Conservation (phyloP, 371 early-diverging fungal genomes). For the Lichtheimia ramosa region DNA sequence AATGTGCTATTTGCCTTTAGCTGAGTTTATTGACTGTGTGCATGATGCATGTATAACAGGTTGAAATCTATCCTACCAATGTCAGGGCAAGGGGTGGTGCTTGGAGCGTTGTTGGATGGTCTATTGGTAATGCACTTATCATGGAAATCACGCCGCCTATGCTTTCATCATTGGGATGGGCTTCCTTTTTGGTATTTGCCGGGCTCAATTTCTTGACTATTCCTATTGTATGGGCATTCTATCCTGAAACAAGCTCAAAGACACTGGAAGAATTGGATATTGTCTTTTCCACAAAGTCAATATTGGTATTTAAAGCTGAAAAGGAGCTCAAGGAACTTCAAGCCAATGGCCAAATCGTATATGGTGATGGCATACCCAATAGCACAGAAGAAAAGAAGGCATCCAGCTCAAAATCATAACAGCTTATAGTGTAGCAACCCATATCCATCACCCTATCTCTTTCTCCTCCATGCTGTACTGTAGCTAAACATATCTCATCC, state of each 20-base stretch:
- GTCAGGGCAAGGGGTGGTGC: conserved; percentile 45
- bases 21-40: too few species aligned
- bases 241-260: conserved; percentile 37
- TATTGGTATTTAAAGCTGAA: conserved; percentile 36
- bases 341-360: too few species aligned
- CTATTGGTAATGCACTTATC: conserved; percentile 34
- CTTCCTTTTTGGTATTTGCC: conserved; percentile 37
- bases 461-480: too few species aligned
- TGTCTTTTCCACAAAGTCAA: conserved; percentile 34
- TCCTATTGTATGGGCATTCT: conserved; percentile 29
- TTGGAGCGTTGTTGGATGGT: conserved; percentile 42
- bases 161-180: conserved; percentile 12
- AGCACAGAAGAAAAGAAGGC: too few species aligned
- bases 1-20: background rate
- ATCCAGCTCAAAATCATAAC: too few species aligned
- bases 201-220: conserved; percentile 33
- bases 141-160: conserved; percentile 39
- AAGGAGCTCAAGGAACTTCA: conserved; percentile 19
- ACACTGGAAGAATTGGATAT: conserved; percentile 38
- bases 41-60: background rate
- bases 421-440: too few species aligned
- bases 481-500: too few species aligned
- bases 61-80: conserved; percentile 38
- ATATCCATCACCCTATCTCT: too few species aligned
- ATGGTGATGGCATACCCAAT: too few species aligned